Evolutionary conservation across 805 yeast genomes (phyloP), one percentile per base, ranked within the genome.

Genomic region (Cyberlindnera sargentensis): DNA sequence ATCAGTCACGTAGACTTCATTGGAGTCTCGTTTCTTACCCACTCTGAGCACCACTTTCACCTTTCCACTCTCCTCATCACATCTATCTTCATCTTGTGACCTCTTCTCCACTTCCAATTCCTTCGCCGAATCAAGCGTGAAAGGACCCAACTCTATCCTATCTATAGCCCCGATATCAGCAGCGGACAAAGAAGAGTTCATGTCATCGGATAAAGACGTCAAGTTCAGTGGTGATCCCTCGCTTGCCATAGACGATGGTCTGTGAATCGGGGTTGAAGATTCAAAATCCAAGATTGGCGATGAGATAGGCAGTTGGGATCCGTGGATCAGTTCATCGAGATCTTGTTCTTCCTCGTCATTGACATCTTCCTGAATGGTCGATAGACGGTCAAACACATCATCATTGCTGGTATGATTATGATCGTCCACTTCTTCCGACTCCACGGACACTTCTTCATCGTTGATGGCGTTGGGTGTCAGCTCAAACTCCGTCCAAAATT

Each of bases 131-230:
- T 50, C 52, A 36, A 52, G 44, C 2, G 49, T 47, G 38, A 48
- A 51, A 1, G 46, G 48, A 8, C 37, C 48, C 3, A 43, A 8
- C 5, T 36, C 31, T 11, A 27, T 7, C 28, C 15, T 31, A 35
- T 35, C 37, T 24, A 9, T 24, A 6, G 25, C n/a, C 9, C 8
- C 8, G n/a, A 37, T 30, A 2, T 35, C 32, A 4, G 37, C 44
- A 31, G 9, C 28, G 6, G 33, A 34, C 29, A 31, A 5, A n/a
- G 32, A 31, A 9, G 33, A 4, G 11, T 44, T 42, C 23, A 54
- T 27, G 2, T 55, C 59, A 32, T 50, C 56, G 0, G 59, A 48
- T 8, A 55, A 40, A 9, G 36, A 34, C 3, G 49, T 45, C 4
- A 50, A 27, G 8, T 47, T 44, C 40, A 34, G 20, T 20, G 36